A percentile compares a stretch with the other conserved stretches of the same genome.
Evolutionary conservation across 2,329 filamentous ascomycete genomes (phyloP).

Genomic region (Cryphonectria naterciae): DNA sequence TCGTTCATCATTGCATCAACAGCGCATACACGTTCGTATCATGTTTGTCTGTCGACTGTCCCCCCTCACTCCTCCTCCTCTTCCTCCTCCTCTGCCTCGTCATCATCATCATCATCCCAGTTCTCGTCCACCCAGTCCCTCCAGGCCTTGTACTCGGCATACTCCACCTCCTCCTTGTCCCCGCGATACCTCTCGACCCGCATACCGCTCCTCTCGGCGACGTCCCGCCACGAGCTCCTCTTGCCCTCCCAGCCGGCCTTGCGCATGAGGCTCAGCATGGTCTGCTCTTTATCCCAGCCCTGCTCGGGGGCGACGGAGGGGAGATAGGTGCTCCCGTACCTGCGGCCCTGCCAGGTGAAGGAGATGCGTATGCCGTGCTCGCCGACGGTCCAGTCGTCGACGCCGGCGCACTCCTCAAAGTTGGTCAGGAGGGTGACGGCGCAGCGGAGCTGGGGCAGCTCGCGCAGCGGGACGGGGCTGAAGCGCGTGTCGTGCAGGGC

Average conservation of each 20-base stretch:
- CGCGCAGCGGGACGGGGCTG: constrained; percentile 54
- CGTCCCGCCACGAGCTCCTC: constrained; percentile 76
- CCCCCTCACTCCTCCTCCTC: neutral
- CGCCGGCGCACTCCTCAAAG: constrained; percentile 75
- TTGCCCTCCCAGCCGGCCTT: constrained; percentile 93
- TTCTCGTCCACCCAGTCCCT: constrained; percentile 67
- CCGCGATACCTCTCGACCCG: constrained; percentile 86
- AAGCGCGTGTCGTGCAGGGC: constrained; percentile 68
- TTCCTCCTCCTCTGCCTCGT: neutral
- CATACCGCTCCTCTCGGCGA: constrained; percentile 58
- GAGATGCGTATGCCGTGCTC: constrained; percentile 85
- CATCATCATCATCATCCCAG: constrained; percentile 18
- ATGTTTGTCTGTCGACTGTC: neutral
- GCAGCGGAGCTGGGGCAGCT: constrained; percentile 63
- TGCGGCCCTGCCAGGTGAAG: constrained; percentile 73
- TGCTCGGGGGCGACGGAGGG: constrained; percentile 92
- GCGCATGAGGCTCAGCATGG: constrained; percentile 84
- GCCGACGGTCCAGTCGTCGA: constrained; percentile 86
- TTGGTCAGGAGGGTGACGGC: constrained; percentile 82
- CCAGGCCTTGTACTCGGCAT: constrained; percentile 79
- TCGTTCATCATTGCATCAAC: neutral
- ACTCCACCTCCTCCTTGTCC: constrained; percentile 72
- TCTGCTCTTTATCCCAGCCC: constrained; percentile 93
- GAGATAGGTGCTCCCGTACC: constrained; percentile 86
- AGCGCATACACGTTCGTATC: neutral